Evolutionary conservation across 1,139 yeast genomes (phyloP).

Genomic region (Taphrina communis): DNA sequence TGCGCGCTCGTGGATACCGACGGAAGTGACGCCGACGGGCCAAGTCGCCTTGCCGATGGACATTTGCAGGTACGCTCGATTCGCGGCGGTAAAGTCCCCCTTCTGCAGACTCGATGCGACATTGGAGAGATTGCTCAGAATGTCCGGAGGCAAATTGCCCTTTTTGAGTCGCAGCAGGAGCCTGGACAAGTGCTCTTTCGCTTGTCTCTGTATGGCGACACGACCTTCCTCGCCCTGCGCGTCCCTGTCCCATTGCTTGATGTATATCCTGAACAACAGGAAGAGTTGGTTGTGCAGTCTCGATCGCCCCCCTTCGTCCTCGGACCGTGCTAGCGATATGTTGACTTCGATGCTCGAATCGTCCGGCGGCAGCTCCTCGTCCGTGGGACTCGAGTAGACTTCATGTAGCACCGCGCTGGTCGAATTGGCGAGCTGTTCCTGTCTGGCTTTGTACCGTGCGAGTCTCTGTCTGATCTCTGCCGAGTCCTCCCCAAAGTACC

Average conservation of each 20-base stretch:
- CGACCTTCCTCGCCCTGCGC: not conserved
- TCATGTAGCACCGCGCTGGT: conserved; percentile 3
- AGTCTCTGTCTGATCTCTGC: conserved; percentile 47
- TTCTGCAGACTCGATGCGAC: conserved; percentile 66
- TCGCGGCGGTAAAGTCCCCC: conserved; percentile 62
- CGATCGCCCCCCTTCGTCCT: conserved; percentile 13
- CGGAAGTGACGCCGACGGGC: conserved; percentile 85
- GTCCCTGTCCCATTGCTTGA: conserved; percentile 46
- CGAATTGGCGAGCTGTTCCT: conserved; percentile 23
- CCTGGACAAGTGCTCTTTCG: conserved; percentile 60
- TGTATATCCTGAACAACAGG: conserved; percentile 7
- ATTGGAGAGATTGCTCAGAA: conserved; percentile 66
- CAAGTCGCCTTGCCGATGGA: conserved; percentile 90
- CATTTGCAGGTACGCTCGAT: conserved; percentile 72
- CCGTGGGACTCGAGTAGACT: conserved; percentile 18
- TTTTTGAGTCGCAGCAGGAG: conserved; percentile 65
- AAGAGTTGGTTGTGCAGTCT: not conserved
- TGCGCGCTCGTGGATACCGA: conserved; percentile 79
- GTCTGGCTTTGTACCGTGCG: conserved; percentile 38
- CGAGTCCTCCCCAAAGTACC: conserved; percentile 59
- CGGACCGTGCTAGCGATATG: conserved; percentile 50
- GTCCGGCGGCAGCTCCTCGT: conserved; percentile 17
- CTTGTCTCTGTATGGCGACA: conserved; percentile 3
- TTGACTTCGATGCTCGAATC: conserved; percentile 46
- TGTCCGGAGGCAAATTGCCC: conserved; percentile 55